phyloP scores from a whole-genome alignment of 441 rosid genomes.

The Croton laevigatus region DNA sequence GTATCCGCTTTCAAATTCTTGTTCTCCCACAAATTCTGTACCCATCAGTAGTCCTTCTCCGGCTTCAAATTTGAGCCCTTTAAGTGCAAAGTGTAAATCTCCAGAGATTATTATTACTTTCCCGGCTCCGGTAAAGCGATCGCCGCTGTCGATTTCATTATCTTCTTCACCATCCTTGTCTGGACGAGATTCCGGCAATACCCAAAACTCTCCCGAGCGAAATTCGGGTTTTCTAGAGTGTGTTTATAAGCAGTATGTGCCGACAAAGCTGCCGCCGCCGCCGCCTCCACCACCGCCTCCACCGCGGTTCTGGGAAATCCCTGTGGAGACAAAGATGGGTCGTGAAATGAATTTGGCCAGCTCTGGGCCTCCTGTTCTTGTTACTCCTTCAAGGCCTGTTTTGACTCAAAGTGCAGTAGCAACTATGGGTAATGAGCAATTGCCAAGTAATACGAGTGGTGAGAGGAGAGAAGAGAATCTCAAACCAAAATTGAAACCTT shows the following conservation, averaged over 20 bases:
- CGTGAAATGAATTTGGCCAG: conserved; percentile 16
- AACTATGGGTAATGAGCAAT: conserved; percentile 23
- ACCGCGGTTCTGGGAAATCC: conserved; percentile 45
- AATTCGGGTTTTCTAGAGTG: conserved; percentile 23
- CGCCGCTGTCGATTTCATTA: conserved; percentile 32
- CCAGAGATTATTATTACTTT: conserved; percentile 34
- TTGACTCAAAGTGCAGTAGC: conserved; percentile 22
- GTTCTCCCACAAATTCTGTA: conserved; percentile 50
- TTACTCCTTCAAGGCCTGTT: conserved; percentile 35
- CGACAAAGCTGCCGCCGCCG: conserved; percentile 49
- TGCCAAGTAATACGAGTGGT: conserved; percentile 20
- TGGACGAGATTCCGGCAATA: conserved; percentile 22
- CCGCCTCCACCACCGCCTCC: conserved; percentile 66
- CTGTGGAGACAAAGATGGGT: conserved; percentile 13
- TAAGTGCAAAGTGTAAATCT: conserved; percentile 41
- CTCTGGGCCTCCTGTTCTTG: conserved; percentile 35
- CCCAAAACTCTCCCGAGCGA: conserved; percentile 30
- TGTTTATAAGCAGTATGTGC: conserved; percentile 17
- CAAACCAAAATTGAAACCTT: conserved; percentile 76
- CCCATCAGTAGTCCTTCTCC: conserved; percentile 38
- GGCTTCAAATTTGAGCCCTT: conserved; percentile 31
- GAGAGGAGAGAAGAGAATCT: conserved; percentile 44
- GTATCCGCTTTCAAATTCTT: conserved; percentile 49
- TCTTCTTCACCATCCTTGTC: conserved; percentile 32
- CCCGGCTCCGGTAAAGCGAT: conserved; percentile 29